These are phyloP conservation scores for Phytophthora constricta DNA, from an alignment of 352 stramenopile species.

Conservation along the genomic window DNA sequence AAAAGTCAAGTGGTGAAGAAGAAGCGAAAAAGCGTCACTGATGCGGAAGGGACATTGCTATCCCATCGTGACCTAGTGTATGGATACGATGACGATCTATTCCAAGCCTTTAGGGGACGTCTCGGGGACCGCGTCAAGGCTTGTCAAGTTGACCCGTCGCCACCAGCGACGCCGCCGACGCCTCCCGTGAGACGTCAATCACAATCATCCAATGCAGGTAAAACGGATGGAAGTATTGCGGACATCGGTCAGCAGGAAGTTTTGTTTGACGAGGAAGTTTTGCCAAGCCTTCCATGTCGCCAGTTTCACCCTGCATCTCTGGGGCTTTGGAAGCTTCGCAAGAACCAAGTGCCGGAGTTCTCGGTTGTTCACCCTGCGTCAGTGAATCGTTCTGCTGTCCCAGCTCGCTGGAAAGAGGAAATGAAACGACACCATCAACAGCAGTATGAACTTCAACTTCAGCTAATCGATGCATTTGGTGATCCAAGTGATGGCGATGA, in stretches of 20 bases:
- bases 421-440: slow-evolving; percentile 34
- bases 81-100: slow-evolving; percentile 81
- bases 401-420: slow-evolving; percentile 57
- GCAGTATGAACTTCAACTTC: slow-evolving; percentile 35
- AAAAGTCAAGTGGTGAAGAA: slow-evolving; percentile 36
- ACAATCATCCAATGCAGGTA: slow-evolving; percentile 10
- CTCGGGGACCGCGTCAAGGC: slow-evolving; percentile 47
- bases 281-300: slow-evolving; percentile 43
- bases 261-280: slow-evolving; percentile 40
- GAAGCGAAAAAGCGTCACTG: slow-evolving; percentile 33
- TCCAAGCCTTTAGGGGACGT: slow-evolving; percentile 50
- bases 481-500: slow-evolving; percentile 33
- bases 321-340: slow-evolving; percentile 66
- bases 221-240: slow-evolving; percentile 18
- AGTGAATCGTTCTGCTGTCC: slow-evolving; percentile 30
- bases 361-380: slow-evolving; percentile 54
- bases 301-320: slow-evolving; percentile 68
- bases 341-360: slow-evolving; percentile 53
- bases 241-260: slow-evolving; percentile 23
- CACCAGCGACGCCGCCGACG: slow-evolving; percentile 16
- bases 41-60: slow-evolving; percentile 32
- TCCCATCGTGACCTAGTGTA: slow-evolving; percentile 72
- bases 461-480: slow-evolving; percentile 33
- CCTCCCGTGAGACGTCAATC: slow-evolving; percentile 25
- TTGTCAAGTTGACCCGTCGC: slow-evolving; percentile 9